Base-by-base conservation (phyloP, 495 filamentous ascomycete genomes). In the Terfezia claveryi region DNA sequence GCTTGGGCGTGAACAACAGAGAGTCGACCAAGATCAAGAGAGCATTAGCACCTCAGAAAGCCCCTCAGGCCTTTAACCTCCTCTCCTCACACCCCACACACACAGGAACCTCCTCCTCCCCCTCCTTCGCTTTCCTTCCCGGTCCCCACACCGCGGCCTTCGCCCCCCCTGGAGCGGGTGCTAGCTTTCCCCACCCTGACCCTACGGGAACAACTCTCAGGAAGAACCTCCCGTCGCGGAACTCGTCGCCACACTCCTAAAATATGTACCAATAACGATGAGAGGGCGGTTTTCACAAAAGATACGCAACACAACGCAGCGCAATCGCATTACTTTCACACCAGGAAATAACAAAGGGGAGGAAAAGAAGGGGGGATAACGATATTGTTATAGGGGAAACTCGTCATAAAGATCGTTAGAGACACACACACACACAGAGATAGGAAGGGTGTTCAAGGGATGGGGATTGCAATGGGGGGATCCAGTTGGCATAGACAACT, bases 71-170 rank as follows among this genome's bases (percentile, higher is more conserved):
- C 60, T 74, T 74, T 58, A 74, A 60, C 56, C 72, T 64, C 59
- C 67, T 61, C 63, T 72, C 69, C 64, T 74, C 72, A 49, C 72
- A 74, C 50, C 59, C 61, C 38, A 73, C 66, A 64, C 72, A 74
- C 10, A 74, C 68, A 2, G 72, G 72, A 50, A 73, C 68, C 59
- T 68, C 59, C 16, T 62, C 64, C 10, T 66, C 66, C n/a, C 69
- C 69, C 27, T 32, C 27, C 27, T 32, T 32, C 27, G 27, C 27
- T 2, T 32, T 32, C 27, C 27, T 14, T 46, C 41, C 17, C 41
- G 14, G 41, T 20, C 41, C 41, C 41, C 41, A 14, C 41, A 46
- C 41, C 41, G 41, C 41, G 14, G 12, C 41, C 41, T 14, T 20
- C 41, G 17, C 41, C 41, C 27, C 27, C 27, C 27, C 27, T 4